Evolutionary conservation across 2,329 filamentous ascomycete species (phyloP), one percentile per base, ranked within the genome.

Genomic region (Trichoderma sp.): DNA sequence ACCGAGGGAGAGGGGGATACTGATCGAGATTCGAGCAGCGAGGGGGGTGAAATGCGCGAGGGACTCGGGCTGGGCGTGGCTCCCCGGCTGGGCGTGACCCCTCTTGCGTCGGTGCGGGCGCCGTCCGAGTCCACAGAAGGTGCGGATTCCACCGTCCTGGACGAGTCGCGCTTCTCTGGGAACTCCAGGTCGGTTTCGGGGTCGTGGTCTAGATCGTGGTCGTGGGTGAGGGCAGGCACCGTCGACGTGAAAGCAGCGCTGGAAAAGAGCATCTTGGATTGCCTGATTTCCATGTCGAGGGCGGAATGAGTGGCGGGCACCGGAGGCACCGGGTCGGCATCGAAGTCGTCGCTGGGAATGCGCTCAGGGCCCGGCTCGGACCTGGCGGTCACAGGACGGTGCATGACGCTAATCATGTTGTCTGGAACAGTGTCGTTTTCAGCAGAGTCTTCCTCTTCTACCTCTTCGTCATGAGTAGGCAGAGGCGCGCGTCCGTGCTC

Each of bases 81-180:
- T 19, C 50, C 42, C 7, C 35, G 58, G 42, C 58, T 58, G 5
- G 68, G 52, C 15, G 64, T 50, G 39, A 64, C 35, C 12, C 52
- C 39, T 9, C 37, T 54, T 8, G 27, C 27, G 27, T 54, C 52
- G 42, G 56, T 64, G 45, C 68, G 60, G 64, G 70, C 72, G n/a
- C 73, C 64, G 32, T 75, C 71, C 1, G 72, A 75, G 12, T 72
- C 70, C 17, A 73, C 67, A 5, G 72, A 79, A 5, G 71, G 74
- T 29, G 76, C 77, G 1, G 79, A 80, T 32, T 79, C 81, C 22
- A 84, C 71, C 37, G 83, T 80, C 72, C 84, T 85, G 50, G 78
- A 82, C n/a, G 84, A 86, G 70, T 86, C 84, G 60, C 83, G 82
- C 67, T 84, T 84, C 61, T 80, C 77, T 29, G 73, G 63, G 32